phyloP scores from a whole-genome alignment of 1,284 basidiomycete species.

The Cutaneotrichosporon sp. region DNA sequence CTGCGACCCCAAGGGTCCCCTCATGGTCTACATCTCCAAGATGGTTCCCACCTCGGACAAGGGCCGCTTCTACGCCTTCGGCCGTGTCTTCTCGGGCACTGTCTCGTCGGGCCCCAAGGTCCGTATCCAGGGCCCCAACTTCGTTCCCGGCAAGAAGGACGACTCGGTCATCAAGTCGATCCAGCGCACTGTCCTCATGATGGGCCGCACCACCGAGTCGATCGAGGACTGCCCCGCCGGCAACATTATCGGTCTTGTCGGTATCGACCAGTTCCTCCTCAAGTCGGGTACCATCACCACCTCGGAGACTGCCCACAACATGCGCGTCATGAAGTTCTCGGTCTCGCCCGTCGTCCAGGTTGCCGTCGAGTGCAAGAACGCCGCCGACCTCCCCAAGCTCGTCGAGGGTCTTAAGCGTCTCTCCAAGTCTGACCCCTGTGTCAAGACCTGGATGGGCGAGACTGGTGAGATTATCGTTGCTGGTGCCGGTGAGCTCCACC shows the following conservation, averaged over 20 bases:
- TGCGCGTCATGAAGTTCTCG: conserved; percentile 99
- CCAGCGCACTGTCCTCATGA: conserved; percentile 99
- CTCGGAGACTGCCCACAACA: conserved; percentile 99
- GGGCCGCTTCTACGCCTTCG: conserved; percentile 99
- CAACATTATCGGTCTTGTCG: conserved; percentile 99
- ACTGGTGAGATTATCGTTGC: conserved; percentile 98
- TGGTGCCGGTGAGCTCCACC: conserved; percentile 98
- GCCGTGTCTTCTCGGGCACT: conserved; percentile 99
- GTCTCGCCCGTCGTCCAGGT: conserved; percentile 99
- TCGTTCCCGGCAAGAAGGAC: conserved; percentile 97
- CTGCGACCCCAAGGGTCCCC: conserved; percentile 94
- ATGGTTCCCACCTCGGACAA: conserved; percentile 99
- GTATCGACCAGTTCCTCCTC: conserved; percentile 99
- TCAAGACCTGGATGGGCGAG: conserved; percentile 91
- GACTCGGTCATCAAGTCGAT: conserved; percentile 98
- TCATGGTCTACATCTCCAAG: conserved; percentile 99
- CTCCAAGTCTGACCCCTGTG: conserved; percentile 99
- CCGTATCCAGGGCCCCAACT: conserved; percentile 99
- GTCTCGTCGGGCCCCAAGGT: conserved; percentile 96
- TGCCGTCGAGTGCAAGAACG: conserved; percentile 99
- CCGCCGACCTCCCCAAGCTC: conserved; percentile 96
- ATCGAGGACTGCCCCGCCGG: conserved; percentile 99
- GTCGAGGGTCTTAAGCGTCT: conserved; percentile 99
- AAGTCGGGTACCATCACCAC: conserved; percentile 98
- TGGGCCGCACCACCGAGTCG: conserved; percentile 98